These are phyloP conservation scores for Cercospora sesami DNA, from an alignment of 2,329 filamentous ascomycete species.

Conservation along the genomic window DNA sequence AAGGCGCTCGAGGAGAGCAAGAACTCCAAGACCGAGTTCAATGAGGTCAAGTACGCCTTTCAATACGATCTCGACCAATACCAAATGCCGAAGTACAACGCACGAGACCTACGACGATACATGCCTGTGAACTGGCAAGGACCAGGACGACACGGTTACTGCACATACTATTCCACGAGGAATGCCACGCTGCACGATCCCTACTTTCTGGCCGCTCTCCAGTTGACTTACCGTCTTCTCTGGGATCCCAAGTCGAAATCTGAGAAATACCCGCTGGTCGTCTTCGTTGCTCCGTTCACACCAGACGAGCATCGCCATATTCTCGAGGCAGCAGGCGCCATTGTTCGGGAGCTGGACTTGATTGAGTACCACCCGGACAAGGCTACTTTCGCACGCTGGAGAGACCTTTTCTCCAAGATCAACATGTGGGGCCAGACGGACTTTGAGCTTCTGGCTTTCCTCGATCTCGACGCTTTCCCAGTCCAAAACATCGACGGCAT, in stretches of 20 bases:
- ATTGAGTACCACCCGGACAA: conserved; percentile 24
- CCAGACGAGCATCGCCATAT: conserved; percentile 25
- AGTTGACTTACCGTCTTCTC: conserved; percentile 27
- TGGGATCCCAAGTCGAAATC: conserved; percentile 28
- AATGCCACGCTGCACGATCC: conserved; percentile 28
- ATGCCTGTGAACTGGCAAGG: conserved; percentile 28
- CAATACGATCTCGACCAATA: conserved; percentile 19
- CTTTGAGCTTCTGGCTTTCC: conserved; percentile 85
- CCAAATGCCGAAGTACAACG: conserved; percentile 18
- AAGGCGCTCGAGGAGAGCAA: conserved; percentile 15
- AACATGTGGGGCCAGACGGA: conserved; percentile 86
- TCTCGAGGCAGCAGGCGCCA: conserved; percentile 25
- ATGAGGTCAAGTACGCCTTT: conserved; percentile 22
- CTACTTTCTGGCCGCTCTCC: conserved; percentile 28
- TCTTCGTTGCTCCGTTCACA: conserved; percentile 29
- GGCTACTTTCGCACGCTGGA: conserved; percentile 22
- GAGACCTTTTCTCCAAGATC: conserved; percentile 76
- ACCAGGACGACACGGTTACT: conserved; percentile 23
- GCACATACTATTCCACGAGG: conserved; percentile 26
- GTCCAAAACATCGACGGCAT: conserved; percentile 28
- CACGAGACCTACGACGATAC: conserved; percentile 17
- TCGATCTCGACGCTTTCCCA: conserved; percentile 71
- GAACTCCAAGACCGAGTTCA: conserved; percentile 21
- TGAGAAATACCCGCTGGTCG: conserved; percentile 26
- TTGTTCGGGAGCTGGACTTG: conserved; percentile 27